Percentiles rank a stretch among this genome's conserved stretches.
phyloP scores from a whole-genome alignment of 805 yeast genomes.

The Candida boleticola region DNA sequence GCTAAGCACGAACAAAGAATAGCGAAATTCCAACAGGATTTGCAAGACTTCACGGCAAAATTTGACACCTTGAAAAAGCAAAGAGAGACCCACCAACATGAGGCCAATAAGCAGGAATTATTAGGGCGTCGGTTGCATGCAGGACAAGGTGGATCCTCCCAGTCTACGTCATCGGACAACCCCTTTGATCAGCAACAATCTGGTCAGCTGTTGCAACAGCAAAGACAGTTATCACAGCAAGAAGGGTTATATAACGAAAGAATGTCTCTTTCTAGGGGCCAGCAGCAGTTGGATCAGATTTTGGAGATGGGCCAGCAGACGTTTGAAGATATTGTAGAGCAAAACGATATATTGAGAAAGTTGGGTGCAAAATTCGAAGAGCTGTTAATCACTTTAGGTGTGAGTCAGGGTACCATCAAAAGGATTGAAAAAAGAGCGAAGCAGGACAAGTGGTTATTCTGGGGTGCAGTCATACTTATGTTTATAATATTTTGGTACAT shows the following conservation, averaged over 20 bases:
- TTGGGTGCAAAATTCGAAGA: conserved; percentile 65
- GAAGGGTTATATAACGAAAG: conserved; percentile 73
- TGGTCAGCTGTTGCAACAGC: conserved; percentile 19
- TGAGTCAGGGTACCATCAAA: conserved; percentile 79
- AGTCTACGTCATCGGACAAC: conserved; percentile 38
- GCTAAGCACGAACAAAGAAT: conserved; percentile 55
- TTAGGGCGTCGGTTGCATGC: conserved; percentile 48
- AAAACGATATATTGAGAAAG: conserved; percentile 65
- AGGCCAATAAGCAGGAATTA: conserved; percentile 49
- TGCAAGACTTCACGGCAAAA: conserved; percentile 45
- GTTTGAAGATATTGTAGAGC: conserved; percentile 81
- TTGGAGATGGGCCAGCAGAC: conserved; percentile 86
- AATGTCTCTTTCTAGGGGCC: conserved; percentile 61
- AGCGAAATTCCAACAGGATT: conserved; percentile 50
- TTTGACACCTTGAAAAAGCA: conserved; percentile 53
- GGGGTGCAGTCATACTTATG: conserved; percentile 64
- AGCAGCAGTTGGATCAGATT: conserved; percentile 83
- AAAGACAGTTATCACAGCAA: conserved; percentile 36
- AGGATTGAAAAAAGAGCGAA: conserved; percentile 76
- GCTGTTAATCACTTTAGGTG: conserved; percentile 77
- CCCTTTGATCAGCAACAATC: conserved; percentile 41
- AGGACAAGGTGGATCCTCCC: conserved; percentile 19
- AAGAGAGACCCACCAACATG: conserved; percentile 53
- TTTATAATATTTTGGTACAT: conserved; percentile 67
- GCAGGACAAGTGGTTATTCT: conserved; percentile 85